Conservation (phyloP, 1,139 yeast genomes). For the Casaregolazyma suthepensis region DNA sequence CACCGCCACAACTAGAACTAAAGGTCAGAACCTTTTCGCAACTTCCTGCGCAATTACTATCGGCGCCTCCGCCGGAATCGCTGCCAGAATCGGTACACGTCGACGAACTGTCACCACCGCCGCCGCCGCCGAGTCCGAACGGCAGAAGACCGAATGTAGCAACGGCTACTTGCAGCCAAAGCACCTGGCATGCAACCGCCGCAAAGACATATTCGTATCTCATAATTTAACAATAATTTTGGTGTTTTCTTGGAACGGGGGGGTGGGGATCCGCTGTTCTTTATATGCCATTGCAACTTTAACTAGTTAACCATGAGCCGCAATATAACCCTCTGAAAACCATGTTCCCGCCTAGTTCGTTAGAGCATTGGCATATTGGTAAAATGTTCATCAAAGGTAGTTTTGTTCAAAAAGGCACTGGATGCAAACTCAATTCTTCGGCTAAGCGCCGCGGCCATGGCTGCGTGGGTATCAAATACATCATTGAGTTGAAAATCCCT, state of each 20-base stretch:
- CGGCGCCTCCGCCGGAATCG: background rate
- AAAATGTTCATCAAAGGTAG: background rate
- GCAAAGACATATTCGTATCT: background rate
- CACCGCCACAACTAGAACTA: slow-evolving; percentile 16
- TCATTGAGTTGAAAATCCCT: background rate
- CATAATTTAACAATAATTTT: background rate
- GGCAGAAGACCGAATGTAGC: slow-evolving; percentile 11
- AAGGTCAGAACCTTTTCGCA: slow-evolving; percentile 20
- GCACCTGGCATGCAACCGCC: slow-evolving; percentile 2
- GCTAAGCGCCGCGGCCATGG: background rate
- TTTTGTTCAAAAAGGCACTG: background rate
- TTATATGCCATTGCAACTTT: background rate
- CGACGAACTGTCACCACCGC: background rate
- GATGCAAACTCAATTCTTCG: background rate
- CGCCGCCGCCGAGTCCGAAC: slow-evolving; percentile 8
- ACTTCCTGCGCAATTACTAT: slow-evolving; percentile 21
- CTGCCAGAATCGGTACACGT: background rate
- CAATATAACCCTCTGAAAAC: background rate
- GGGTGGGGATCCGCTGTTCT: background rate
- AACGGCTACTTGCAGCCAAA: slow-evolving; percentile 2
- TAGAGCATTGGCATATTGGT: background rate
- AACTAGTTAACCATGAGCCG: background rate
- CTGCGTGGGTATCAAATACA: background rate
- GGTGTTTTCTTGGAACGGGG: background rate
- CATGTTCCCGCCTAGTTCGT: background rate